phyloP scores from a whole-genome alignment of 441 rosid genomes.

The Omphalea diandra region DNA sequence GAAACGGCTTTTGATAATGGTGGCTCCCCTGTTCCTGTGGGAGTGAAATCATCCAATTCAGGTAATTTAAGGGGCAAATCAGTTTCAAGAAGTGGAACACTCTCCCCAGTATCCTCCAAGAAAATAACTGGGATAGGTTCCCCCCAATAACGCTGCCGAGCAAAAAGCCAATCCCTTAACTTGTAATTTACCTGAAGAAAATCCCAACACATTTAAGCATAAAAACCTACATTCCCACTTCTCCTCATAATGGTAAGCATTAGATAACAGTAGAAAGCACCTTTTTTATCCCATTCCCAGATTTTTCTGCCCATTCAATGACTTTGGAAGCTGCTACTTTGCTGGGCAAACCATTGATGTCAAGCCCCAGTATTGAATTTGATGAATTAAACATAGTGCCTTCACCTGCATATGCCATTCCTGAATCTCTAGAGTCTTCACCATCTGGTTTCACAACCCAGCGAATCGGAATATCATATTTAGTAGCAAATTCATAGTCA shows the following conservation, averaged over 20 bases:
- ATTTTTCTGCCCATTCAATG: slow-evolving; percentile 80
- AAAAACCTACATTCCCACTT: slow-evolving; percentile 13
- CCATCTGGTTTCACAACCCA: slow-evolving; percentile 67
- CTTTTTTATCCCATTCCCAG: slow-evolving; percentile 86
- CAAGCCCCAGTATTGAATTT: slow-evolving; percentile 54
- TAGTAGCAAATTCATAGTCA: slow-evolving; percentile 82
- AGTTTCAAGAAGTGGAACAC: slow-evolving; percentile 64
- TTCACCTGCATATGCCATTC: slow-evolving; percentile 59
- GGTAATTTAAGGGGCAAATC: slow-evolving; percentile 89
- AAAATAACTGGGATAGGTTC: slow-evolving; percentile 94
- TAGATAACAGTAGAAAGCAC: slow-evolving; percentile 30
- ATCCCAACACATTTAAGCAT: slow-evolving; percentile 13
- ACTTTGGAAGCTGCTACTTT: slow-evolving; percentile 67
- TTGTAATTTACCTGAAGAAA: slow-evolving; percentile 79
- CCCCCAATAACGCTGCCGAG: slow-evolving; percentile 99
- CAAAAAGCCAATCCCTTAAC: slow-evolving; percentile 99
- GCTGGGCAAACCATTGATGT: slow-evolving; percentile 74
- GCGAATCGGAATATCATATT: slow-evolving; percentile 61
- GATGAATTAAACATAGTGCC: slow-evolving; percentile 70
- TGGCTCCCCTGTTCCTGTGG: slow-evolving; percentile 94
- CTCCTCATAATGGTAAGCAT: background rate
- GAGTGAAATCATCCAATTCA: slow-evolving; percentile 91
- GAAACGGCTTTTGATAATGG: slow-evolving; percentile 80
- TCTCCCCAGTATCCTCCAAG: slow-evolving; percentile 65
- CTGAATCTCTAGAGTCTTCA: slow-evolving; percentile 39